phyloP scores from a whole-genome alignment of 441 rosid genomes.

The Monsonia emarginata region DNA sequence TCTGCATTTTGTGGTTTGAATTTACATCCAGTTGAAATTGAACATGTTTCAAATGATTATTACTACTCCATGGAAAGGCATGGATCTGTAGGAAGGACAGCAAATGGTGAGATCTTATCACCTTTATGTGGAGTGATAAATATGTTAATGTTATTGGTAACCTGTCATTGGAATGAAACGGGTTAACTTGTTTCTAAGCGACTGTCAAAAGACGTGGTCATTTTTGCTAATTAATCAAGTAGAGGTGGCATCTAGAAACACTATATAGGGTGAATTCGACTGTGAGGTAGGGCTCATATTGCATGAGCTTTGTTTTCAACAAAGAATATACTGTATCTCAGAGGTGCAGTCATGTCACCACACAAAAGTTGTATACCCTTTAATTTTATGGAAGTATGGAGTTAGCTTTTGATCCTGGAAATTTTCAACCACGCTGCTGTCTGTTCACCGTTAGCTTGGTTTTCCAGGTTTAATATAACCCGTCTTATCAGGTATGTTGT shows the following conservation, averaged over 20 bases:
- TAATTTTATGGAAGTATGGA: neutral
- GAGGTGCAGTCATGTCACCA: neutral
- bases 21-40: conserved; percentile 18
- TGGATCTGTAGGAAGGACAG: conserved; percentile 14
- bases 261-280: neutral
- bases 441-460: neutral
- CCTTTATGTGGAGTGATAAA: neutral
- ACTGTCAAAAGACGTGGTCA: neutral
- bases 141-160: neutral
- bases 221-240: neutral
- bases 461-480: conserved; percentile 16
- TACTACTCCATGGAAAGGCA: conserved; percentile 16
- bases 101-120: conserved; percentile 15
- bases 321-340: neutral
- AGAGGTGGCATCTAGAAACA: neutral
- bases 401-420: neutral
- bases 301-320: neutral
- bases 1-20: neutral
- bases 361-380: too few species aligned
- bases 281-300: neutral
- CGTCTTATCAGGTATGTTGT: conserved; percentile 28
- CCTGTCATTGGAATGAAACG: neutral
- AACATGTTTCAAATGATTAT: conserved; percentile 16
- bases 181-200: neutral
- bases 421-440: neutral